Conservation (phyloP, 108 stramenopile species). For the Cylindrotheca fusiformis region DNA sequence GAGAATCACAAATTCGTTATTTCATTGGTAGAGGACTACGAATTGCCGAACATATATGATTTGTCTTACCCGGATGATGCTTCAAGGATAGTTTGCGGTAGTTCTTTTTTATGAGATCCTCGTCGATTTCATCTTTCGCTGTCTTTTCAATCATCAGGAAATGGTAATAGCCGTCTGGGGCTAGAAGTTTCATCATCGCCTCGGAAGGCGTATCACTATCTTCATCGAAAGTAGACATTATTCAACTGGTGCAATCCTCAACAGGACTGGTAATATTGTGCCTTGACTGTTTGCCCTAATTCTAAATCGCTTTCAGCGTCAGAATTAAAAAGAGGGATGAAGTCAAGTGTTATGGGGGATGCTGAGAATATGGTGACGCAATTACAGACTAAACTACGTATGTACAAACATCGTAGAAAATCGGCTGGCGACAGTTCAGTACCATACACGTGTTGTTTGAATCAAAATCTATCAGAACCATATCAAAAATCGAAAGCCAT, state of each 20-base stretch:
- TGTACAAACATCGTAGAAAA: too few relatives aligned
- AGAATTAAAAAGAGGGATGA: too few relatives aligned
- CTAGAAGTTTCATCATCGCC: constrained; percentile 62
- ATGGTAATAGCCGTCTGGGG: constrained; percentile 85
- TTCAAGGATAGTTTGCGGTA: constrained; percentile 66
- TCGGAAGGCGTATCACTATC: constrained; percentile 30
- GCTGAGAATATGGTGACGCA: too few relatives aligned
- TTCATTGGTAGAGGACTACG: neutral
- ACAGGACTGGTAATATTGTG: neutral
- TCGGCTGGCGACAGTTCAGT: too few relatives aligned
- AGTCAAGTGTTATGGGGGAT: too few relatives aligned
- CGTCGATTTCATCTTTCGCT: constrained; percentile 28
- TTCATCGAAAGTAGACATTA: neutral
- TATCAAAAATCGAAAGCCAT: too few relatives aligned
- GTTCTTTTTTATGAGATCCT: constrained; percentile 72
- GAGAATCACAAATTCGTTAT: neutral
- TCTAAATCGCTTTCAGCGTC: neutral
- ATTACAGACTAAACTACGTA: too few relatives aligned
- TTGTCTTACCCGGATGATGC: constrained; percentile 37
- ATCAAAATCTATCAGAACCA: too few relatives aligned
- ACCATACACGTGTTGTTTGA: too few relatives aligned
- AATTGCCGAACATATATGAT: neutral
- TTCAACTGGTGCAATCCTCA: neutral
- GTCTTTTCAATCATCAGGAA: constrained; percentile 61
- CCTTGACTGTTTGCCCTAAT: neutral